Percentiles rank a stretch among this genome's conserved stretches.
phyloP scores from a whole-genome alignment of 495 filamentous ascomycete species.

The Penicillium angulare region DNA sequence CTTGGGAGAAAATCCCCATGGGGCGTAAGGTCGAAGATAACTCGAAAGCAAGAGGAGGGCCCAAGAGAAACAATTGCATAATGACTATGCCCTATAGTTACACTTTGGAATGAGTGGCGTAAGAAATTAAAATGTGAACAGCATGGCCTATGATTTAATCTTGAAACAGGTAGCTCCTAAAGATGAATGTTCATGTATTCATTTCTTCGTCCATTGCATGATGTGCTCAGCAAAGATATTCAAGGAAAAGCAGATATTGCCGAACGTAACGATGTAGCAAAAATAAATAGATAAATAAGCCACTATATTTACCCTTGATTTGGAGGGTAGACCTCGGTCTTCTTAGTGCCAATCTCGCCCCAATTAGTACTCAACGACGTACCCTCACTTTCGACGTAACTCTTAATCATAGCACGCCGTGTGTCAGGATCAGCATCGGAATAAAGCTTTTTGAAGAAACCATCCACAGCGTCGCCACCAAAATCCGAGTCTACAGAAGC shows the following conservation, averaged over 20 bases:
- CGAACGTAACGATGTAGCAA: slow-evolving; percentile 17
- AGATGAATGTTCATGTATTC: background rate
- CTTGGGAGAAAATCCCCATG: too few species aligned
- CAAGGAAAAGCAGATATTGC: slow-evolving; percentile 18
- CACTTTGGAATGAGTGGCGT: too few species aligned
- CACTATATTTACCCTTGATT: slow-evolving; percentile 14
- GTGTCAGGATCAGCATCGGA: slow-evolving; percentile 75
- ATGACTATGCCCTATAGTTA: too few species aligned
- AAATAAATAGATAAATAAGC: background rate
- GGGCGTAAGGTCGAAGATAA: too few species aligned
- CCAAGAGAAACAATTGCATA: too few species aligned
- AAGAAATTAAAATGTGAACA: too few species aligned
- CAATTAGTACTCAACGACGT: slow-evolving; percentile 93
- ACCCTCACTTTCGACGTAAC: slow-evolving; percentile 87
- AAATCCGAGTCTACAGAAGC: slow-evolving; percentile 56
- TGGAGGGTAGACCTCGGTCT: slow-evolving; percentile 70
- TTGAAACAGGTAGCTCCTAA: too few species aligned
- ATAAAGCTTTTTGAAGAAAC: slow-evolving; percentile 92
- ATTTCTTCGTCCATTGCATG: background rate
- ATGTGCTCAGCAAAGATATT: background rate
- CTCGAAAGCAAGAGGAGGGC: too few species aligned
- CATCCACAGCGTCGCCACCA: slow-evolving; percentile 70
- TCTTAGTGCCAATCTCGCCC: slow-evolving; percentile 73
- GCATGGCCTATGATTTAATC: too few species aligned
- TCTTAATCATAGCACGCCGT: slow-evolving; percentile 95